A percentile compares a stretch with the other conserved stretches of the same genome.
phyloP scores from a whole-genome alignment of 1,139 yeast genomes.

The Sugiyamaella japonica region DNA sequence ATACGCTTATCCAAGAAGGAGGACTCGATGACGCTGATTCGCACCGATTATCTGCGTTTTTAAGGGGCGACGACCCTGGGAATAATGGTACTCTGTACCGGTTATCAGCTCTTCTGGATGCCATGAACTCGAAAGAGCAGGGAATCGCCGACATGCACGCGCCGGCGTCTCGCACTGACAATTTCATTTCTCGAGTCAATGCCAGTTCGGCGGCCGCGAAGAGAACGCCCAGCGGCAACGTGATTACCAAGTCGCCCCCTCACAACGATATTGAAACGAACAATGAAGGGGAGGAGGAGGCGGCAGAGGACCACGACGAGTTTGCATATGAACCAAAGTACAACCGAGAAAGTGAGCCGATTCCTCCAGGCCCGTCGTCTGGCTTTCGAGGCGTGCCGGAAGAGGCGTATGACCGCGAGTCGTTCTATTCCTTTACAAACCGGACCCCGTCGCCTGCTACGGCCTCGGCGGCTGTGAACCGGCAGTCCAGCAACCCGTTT shows the following conservation, averaged over 20 bases:
- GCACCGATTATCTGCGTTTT: conserved; percentile 52
- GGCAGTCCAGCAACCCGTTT: conserved; percentile 6
- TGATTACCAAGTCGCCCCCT: conserved; percentile 9
- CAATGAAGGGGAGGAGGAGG: too few species aligned
- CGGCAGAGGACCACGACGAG: conserved; percentile 15
- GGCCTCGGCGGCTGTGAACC: neutral
- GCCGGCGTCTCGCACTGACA: conserved; percentile 29
- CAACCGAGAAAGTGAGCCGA: conserved; percentile 22
- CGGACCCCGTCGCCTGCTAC: neutral
- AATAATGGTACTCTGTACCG: conserved; percentile 39
- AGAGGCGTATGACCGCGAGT: conserved; percentile 4
- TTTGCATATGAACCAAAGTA: conserved; percentile 16
- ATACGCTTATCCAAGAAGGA: conserved; percentile 56
- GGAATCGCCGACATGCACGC: conserved; percentile 33
- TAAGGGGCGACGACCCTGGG: conserved; percentile 53
- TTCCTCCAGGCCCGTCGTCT: conserved; percentile 30
- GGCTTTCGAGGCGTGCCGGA: conserved; percentile 25
- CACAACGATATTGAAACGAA: conserved; percentile 17
- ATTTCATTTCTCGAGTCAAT: conserved; percentile 30
- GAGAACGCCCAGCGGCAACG: conserved; percentile 12
- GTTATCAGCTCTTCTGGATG: conserved; percentile 37
- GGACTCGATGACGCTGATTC: conserved; percentile 53
- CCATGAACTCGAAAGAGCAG: conserved; percentile 36
- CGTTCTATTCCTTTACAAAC: conserved; percentile 13
- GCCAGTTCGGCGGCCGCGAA: conserved; percentile 16